Conservation (phyloP, 305 asterid genomes). For the Fraxinus ornus region DNA sequence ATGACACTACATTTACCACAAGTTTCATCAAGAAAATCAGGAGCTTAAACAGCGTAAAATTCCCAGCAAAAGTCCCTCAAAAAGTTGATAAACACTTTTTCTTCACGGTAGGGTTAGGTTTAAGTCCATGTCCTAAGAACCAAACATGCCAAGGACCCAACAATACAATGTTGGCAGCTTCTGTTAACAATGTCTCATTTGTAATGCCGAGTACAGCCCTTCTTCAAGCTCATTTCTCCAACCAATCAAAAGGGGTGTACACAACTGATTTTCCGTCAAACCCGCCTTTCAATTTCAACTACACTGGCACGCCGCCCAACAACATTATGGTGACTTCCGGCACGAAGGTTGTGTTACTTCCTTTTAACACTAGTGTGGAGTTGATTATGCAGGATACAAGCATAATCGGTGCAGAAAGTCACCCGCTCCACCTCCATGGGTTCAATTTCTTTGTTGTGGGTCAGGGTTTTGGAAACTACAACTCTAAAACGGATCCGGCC, state of each 20-base stretch:
- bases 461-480: slow-evolving; percentile 43
- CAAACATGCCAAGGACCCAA: slow-evolving; percentile 64
- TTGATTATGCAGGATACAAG: slow-evolving; percentile 49
- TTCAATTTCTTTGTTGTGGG: slow-evolving; percentile 51
- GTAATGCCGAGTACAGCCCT: slow-evolving; percentile 52
- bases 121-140: slow-evolving; percentile 42
- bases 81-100: slow-evolving; percentile 42
- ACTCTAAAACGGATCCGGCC: slow-evolving; percentile 41
- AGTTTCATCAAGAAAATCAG: slow-evolving; percentile 39
- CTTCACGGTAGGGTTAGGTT: slow-evolving; percentile 65
- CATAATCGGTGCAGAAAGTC: slow-evolving; percentile 50
- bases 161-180: slow-evolving; percentile 48
- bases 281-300: slow-evolving; percentile 52
- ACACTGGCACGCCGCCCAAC: slow-evolving; percentile 40
- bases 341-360: slow-evolving; percentile 41
- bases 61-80: slow-evolving; percentile 54
- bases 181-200: slow-evolving; percentile 58
- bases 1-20: slow-evolving; percentile 52
- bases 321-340: slow-evolving; percentile 34
- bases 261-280: slow-evolving; percentile 62
- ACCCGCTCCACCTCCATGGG: slow-evolving; percentile 56
- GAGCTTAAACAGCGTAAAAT: slow-evolving; percentile 40
- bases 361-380: slow-evolving; percentile 46
- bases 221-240: slow-evolving; percentile 60
- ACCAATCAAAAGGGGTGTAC: slow-evolving; percentile 52